Percentiles rank a stretch among this genome's conserved stretches.
These are phyloP conservation scores for Capsella bursapastoris DNA, from an alignment of 345 rosid genomes.

Conservation along the genomic window DNA sequence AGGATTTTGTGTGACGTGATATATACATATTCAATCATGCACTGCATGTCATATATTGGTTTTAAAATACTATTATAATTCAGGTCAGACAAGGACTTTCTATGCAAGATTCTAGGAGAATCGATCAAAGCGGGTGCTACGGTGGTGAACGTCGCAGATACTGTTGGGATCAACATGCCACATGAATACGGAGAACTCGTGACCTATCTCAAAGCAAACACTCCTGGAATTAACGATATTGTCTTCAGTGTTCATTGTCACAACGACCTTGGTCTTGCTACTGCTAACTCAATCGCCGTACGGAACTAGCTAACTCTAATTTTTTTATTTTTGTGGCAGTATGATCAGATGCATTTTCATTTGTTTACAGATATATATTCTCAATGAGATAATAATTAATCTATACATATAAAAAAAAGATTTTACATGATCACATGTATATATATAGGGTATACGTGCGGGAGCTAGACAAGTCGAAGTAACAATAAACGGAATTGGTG, in stretches of 20 bases:
- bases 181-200: slow-evolving; percentile 68
- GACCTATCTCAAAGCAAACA: slow-evolving; percentile 78
- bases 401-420: neutral
- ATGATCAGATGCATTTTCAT: neutral
- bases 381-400: neutral
- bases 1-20: neutral
- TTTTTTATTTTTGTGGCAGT: no score
- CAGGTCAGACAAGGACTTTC: slow-evolving; percentile 42
- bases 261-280: slow-evolving; percentile 95
- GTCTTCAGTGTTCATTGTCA: slow-evolving; percentile 92
- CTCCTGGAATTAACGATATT: slow-evolving; percentile 79
- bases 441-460: slow-evolving; percentile 67
- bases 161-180: slow-evolving; percentile 83
- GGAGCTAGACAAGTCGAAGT: slow-evolving; percentile 97
- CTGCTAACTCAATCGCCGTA: slow-evolving; percentile 88
- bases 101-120: slow-evolving; percentile 80
- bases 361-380: neutral
- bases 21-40: neutral
- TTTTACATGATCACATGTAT: neutral
- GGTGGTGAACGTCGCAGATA: slow-evolving; percentile 79
- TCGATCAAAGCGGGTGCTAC: slow-evolving; percentile 89
- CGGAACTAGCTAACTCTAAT: neutral
- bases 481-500: slow-evolving; percentile 95
- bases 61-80: neutral
- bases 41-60: neutral